These are phyloP conservation scores for Hypoxylon sp. DNA, from an alignment of 2,329 filamentous ascomycete genomes.

Conservation along the genomic window DNA sequence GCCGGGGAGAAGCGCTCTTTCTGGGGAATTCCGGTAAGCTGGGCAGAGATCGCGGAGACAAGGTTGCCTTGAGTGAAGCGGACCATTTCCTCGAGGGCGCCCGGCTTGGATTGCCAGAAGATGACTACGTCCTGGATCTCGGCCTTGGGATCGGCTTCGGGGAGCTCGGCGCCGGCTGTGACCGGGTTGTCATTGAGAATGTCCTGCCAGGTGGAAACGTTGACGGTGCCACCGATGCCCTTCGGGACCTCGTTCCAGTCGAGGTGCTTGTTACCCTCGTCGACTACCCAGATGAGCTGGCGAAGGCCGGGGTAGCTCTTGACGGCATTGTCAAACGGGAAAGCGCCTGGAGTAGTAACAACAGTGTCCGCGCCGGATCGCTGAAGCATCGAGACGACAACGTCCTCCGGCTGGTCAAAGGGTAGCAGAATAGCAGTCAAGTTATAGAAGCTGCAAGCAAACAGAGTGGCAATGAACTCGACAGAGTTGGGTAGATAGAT, in stretches of 20 bases:
- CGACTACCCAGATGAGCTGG: conserved; percentile 91
- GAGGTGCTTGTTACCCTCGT: conserved; percentile 90
- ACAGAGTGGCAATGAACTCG: conserved; percentile 84
- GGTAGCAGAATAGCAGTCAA: conserved; percentile 88
- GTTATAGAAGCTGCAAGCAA: conserved; percentile 91
- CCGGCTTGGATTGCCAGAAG: conserved; percentile 73
- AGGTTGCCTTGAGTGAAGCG: conserved; percentile 87
- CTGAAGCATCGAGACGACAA: conserved; percentile 78
- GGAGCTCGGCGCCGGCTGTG: conserved; percentile 72
- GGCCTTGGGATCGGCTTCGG: conserved; percentile 68
- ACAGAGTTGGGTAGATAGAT: conserved; percentile 94
- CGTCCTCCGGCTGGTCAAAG: conserved; percentile 79
- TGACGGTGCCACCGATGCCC: conserved; percentile 79
- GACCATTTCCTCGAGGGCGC: conserved; percentile 75
- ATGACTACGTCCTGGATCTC: conserved; percentile 70
- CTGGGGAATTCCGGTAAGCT: conserved; percentile 81
- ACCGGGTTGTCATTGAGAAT: conserved; percentile 78
- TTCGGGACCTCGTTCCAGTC: conserved; percentile 93
- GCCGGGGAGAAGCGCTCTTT: conserved; percentile 78
- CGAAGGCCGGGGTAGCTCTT: conserved; percentile 78
- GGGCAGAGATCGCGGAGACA: conserved; percentile 85
- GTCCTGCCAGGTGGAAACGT: conserved; percentile 94
- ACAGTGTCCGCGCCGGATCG: conserved; percentile 83
- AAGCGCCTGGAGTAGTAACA: conserved; percentile 86
- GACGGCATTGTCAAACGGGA: conserved; percentile 81